Evolutionary conservation across 192 early-diverging fungal genomes (phyloP).

Genomic region (Linnemannia hyalina): DNA sequence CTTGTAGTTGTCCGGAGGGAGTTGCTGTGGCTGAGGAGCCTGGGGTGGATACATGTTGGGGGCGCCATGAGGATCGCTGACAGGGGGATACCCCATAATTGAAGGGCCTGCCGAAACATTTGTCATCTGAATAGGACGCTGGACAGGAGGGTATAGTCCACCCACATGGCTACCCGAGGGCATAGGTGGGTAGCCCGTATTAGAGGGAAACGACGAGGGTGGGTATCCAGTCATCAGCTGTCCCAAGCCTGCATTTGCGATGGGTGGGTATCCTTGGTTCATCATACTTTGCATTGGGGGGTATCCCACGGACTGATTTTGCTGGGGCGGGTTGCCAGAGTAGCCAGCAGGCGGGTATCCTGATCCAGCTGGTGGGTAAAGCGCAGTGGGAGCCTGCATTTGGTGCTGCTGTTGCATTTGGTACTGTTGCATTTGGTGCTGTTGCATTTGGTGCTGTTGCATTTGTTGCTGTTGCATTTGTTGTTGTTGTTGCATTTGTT

Average conservation of each 20-base stretch:
- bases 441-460: conserved; percentile 11
- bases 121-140: not conserved
- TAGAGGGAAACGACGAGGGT: not conserved
- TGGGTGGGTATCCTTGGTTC: conserved; percentile 7
- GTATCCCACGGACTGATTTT: conserved; percentile 12
- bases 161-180: not conserved
- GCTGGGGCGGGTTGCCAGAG: conserved; percentile 24
- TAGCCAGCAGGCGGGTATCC: conserved; percentile 36
- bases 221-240: conserved; percentile 5
- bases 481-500: not conserved
- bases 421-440: not conserved
- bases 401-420: conserved; percentile 8
- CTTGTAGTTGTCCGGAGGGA: not conserved
- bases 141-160: conserved; percentile 27
- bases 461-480: no score
- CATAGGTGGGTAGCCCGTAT: conserved; percentile 21
- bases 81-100: conserved; percentile 18
- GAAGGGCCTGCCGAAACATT: not conserved
- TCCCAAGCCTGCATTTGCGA: not conserved
- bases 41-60: conserved; percentile 35
- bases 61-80: conserved; percentile 22
- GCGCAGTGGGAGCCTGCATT: not conserved
- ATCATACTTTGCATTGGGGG: conserved; percentile 2
- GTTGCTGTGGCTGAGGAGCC: not conserved
- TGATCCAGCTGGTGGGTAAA: not conserved